Evolutionary conservation across 2,329 filamentous ascomycete species (phyloP), one percentile per base, ranked within the genome.

Genomic region (Sporothrix globosa): DNA sequence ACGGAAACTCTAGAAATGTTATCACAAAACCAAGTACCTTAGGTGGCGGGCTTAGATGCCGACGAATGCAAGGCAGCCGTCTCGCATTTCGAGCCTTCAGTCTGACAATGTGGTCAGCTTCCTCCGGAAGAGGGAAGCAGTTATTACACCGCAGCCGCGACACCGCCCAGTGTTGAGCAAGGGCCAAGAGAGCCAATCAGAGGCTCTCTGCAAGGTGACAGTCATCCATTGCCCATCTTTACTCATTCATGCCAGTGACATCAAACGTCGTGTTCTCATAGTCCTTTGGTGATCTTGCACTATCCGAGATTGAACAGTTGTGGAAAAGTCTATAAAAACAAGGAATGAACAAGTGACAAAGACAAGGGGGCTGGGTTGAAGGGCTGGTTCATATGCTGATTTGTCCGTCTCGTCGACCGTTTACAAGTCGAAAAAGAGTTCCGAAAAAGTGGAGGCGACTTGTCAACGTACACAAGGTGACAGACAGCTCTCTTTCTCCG

Each of bases 251-350:
- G 48, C 63, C 63, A 27, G 34, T 67, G 63, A 41, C 27, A 67
- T 67, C 46, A 30, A 46, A 65, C 44, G 50, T 50, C 44, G 60
- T 67, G 48, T 67, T 67, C 48, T 67, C n/a, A 54, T 27, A 21
- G 17, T 53, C 52, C 17, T 39, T 5, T 66, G 65, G 65, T 44
- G 48, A 54, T 54, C 65, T 54, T 48, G 44, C 41, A 9, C 24
- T 30, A 52, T 30, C 63, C 63, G 44, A 53, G 63, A 66, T 66
- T 39, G 60, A 30, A 17, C 21, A 14, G 44, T 24, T 69, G 56
- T 44, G 56, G 56, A 44, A 44, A 44, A 41, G 34, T 9, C 34
- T 34, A 34, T 30, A 53, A 53, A 21, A 24, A 21, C 6, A 24
- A 53, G 19, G 6, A 52, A n/a, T 9, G n/a, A n/a, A 52, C 24